phyloP scores from a whole-genome alignment of 331 rosid species.

The Stylosanthes scabra region DNA sequence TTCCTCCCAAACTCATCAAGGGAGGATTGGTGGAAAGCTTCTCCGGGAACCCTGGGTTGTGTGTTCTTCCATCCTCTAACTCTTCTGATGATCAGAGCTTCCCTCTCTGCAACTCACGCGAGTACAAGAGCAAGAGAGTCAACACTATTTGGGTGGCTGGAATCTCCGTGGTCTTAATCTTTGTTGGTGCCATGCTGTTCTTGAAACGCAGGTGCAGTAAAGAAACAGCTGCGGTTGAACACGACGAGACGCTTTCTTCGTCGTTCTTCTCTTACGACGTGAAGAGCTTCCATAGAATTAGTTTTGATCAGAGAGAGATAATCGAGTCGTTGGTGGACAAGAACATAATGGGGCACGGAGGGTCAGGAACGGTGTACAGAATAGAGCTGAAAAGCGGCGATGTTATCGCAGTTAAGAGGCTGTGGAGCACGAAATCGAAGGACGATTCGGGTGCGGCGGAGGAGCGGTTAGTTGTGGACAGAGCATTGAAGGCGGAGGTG shows the following conservation, averaged over 20 bases:
- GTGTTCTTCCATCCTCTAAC: slow-evolving; percentile 58
- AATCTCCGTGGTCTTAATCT: slow-evolving; percentile 62
- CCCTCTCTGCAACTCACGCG: slow-evolving; percentile 54
- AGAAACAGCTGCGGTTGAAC: slow-evolving; percentile 59
- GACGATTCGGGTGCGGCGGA: slow-evolving; percentile 47
- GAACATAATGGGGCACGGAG: slow-evolving; percentile 91
- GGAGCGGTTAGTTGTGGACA: slow-evolving; percentile 58
- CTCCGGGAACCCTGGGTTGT: slow-evolving; percentile 79
- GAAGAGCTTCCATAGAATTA: slow-evolving; percentile 83
- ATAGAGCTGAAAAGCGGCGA: slow-evolving; percentile 74
- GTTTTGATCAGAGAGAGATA: slow-evolving; percentile 76
- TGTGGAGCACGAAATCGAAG: slow-evolving; percentile 64
- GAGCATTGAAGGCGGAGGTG: slow-evolving; percentile 83
- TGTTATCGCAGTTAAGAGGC: slow-evolving; percentile 77
- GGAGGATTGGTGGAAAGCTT: slow-evolving; percentile 94
- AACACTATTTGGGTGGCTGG: slow-evolving; percentile 82
- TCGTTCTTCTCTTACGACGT: slow-evolving; percentile 73
- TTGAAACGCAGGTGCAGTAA: slow-evolving; percentile 64
- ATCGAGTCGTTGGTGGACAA: slow-evolving; percentile 74
- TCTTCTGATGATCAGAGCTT: slow-evolving; percentile 60
- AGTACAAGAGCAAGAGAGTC: slow-evolving; percentile 48
- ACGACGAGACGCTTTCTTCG: slow-evolving; percentile 68
- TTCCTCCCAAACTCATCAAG: slow-evolving; percentile 75
- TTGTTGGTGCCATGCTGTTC: slow-evolving; percentile 66
- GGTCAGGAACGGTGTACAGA: slow-evolving; percentile 91